Base-by-base conservation (phyloP, 2,329 filamentous ascomycete species). In the Arthroderma uncinatum region DNA sequence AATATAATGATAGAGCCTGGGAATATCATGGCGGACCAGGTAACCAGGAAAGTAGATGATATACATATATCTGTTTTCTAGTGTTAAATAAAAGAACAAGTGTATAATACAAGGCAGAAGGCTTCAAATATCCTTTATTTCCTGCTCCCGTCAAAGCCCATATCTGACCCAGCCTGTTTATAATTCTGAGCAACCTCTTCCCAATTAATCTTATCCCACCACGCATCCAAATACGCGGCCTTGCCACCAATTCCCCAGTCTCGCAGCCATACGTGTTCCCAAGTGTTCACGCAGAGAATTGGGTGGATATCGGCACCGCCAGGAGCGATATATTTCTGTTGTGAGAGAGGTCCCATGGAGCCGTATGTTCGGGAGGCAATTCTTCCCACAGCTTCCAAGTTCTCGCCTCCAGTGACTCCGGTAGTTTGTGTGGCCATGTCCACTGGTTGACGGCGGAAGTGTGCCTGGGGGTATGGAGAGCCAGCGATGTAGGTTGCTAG, bases 161-260 rank as follows among this genome's bases (percentile, higher is more conserved):
- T 56, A 2, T 57, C 40, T 4, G 57, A 42, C 10, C 59, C 60
- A 33, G 50, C 56, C 23, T 61, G 54, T 5, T 25, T 42, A 54
- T 72, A 72, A 62, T 74, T 71, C 59, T 74, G 68, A 34, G 78
- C 76, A 53, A 95, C 91, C 60, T 80, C 77, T 53, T 84, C 75
- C 93, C 93, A 98, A 73, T 98, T 83, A 63, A 98, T 85, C 55
- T 77, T 78, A 54, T 88, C 74, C 93, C 93, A 98, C 92, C 92
- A 97, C 42, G 79, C 78, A 68, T 87, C 80, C 55, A 91, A 78
- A 71, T 82, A 98, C 55, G 76, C 73, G 55, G 78, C 76, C 82
- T 96, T 98, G 53, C 89, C 89, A 47, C 77, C 78, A 57, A 84
- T 71, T 4, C 85, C 85, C 72, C 87, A 96, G 71, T 97, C 90